A percentile compares a stretch with the other conserved stretches of the same genome.
These are phyloP conservation scores for Symbiodinium pilosum DNA, from an alignment of 73 alveolate genomes.

Conservation along the genomic window DNA sequence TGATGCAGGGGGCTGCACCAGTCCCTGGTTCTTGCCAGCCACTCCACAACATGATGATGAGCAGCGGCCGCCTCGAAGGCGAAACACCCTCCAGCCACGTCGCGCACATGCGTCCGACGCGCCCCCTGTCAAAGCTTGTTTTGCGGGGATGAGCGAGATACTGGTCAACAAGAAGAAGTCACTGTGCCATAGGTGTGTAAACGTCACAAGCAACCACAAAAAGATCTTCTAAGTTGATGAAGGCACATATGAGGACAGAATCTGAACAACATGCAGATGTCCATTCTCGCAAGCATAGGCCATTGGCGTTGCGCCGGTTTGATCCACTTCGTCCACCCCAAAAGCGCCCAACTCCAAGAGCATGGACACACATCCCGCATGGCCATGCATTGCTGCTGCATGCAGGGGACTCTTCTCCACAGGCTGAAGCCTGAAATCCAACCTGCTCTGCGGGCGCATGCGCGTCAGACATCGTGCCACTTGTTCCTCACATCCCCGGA, in stretches of 20 bases:
- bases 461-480: slow-evolving; percentile 38
- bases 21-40: slow-evolving; percentile 52
- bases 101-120: slow-evolving; percentile 82
- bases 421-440: slow-evolving; percentile 46
- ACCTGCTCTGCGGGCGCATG: neutral
- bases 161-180: too few relatives aligned
- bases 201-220: too few relatives aligned
- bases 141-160: too few relatives aligned
- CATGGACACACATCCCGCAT: slow-evolving; percentile 55
- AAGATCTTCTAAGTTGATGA: too few relatives aligned
- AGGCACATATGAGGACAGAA: slow-evolving; percentile 29
- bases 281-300: slow-evolving; percentile 90
- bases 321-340: slow-evolving; percentile 74
- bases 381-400: slow-evolving; percentile 87
- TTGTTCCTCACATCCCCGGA: slow-evolving; percentile 61
- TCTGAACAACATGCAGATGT: slow-evolving; percentile 53
- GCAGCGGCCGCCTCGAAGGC: slow-evolving; percentile 86
- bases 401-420: slow-evolving; percentile 83
- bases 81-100: slow-evolving; percentile 68
- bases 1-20: slow-evolving; percentile 92
- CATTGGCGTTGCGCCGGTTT: slow-evolving; percentile 73
- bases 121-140: too few relatives aligned
- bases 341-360: slow-evolving; percentile 54
- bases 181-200: too few relatives aligned
- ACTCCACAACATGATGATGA: slow-evolving; percentile 54